A percentile compares a stretch with the other conserved stretches of the same genome.
Evolutionary conservation across 2,329 filamentous ascomycete genomes (phyloP).

Genomic region (Arachnopeziza araneosa): DNA sequence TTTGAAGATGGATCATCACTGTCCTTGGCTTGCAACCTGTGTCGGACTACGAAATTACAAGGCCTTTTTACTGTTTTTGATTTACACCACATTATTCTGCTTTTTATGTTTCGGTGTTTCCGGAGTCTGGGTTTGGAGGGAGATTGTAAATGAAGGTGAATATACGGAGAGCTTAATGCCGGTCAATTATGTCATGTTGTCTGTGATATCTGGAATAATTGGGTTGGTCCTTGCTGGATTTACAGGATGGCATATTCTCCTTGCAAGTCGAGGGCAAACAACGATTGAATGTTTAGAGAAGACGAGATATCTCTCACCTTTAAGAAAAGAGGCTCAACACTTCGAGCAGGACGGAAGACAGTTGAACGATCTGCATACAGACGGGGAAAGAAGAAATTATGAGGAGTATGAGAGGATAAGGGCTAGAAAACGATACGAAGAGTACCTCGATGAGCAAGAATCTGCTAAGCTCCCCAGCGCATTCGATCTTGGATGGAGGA

Average conservation of each 20-base stretch:
- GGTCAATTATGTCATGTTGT: conserved; percentile 84
- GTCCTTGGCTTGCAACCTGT: conserved; percentile 94
- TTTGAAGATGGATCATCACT: conserved; percentile 99
- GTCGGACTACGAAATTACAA: conserved; percentile 95
- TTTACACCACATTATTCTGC: conserved; percentile 84
- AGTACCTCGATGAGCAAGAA: conserved; percentile 87
- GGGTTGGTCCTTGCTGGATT: conserved; percentile 85
- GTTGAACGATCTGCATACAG: conserved; percentile 45
- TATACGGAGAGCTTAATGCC: conserved; percentile 75
- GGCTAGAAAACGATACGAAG: conserved; percentile 63
- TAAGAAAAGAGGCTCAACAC: conserved; percentile 65
- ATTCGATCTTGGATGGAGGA: conserved; percentile 81
- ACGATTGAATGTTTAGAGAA: conserved; percentile 97
- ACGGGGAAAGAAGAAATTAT: conserved; percentile 39
- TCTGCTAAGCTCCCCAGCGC: conserved; percentile 84
- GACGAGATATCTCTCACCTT: conserved; percentile 82
- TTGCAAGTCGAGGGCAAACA: conserved; percentile 75
- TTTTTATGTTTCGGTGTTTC: conserved; percentile 74
- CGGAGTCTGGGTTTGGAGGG: conserved; percentile 75
- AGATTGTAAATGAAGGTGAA: conserved; percentile 65
- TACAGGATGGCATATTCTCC: conserved; percentile 83
- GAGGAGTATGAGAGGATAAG: conserved; percentile 54
- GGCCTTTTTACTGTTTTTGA: conserved; percentile 83
- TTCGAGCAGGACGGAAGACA: conserved; percentile 57
- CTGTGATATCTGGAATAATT: conserved; percentile 85